A percentile compares a stretch with the other conserved stretches of the same genome.
phyloP scores from a whole-genome alignment of 768 basidiomycete species.

The Kwoniella pini region DNA sequence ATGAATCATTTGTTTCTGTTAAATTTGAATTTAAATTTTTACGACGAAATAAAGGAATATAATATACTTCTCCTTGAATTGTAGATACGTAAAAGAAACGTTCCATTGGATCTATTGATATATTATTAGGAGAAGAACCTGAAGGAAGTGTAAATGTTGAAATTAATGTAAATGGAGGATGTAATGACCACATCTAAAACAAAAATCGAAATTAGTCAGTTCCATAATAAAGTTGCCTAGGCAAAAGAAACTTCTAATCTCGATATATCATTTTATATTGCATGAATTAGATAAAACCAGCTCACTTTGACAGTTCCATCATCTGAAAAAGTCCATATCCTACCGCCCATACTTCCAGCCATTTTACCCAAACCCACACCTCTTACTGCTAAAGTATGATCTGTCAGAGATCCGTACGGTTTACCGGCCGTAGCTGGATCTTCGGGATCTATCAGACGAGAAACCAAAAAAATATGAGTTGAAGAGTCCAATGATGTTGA shows the following conservation, averaged over 20 bases:
- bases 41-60: conserved; percentile 71
- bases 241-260: too few species aligned
- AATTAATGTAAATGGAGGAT: conserved; percentile 68
- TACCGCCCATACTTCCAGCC: conserved; percentile 69
- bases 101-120: conserved; percentile 82
- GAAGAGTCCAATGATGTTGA: conserved; percentile 90
- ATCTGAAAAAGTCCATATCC: conserved; percentile 69
- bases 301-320: conserved; percentile 90
- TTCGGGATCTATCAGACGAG: conserved; percentile 43
- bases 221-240: too few species aligned
- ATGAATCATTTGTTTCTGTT: background rate
- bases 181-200: conserved; percentile 46
- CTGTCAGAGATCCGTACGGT: conserved; percentile 76
- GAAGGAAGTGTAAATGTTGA: conserved; percentile 86
- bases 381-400: conserved; percentile 88
- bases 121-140: conserved; percentile 61
- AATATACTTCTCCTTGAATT: conserved; percentile 70
- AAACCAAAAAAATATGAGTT: conserved; percentile 65
- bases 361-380: conserved; percentile 74
- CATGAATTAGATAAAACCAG: background rate
- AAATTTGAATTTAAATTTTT: conserved; percentile 30
- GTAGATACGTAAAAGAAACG: conserved; percentile 86
- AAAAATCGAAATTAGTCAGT: conserved; percentile 5
- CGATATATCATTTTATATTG: too few species aligned
- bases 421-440: conserved; percentile 59